Base-by-base conservation (phyloP, 129 eudicot genomes). In the Silybum marianum region DNA sequence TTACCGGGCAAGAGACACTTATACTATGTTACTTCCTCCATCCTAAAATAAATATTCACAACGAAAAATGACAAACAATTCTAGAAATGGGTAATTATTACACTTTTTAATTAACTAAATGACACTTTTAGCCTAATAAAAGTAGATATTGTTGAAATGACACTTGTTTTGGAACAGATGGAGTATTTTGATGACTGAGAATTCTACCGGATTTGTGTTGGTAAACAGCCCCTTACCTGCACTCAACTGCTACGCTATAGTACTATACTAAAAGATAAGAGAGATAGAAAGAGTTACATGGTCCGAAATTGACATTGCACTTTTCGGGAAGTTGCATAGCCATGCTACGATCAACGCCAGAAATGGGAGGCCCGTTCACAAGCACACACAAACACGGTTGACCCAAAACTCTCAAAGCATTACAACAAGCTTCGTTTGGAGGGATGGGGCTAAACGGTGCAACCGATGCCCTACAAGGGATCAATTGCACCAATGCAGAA, bases 381-480 rank as follows among this genome's bases (percentile, higher is more conserved):
- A 96, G 97, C 67, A 93, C 93, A 75, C 99, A 96, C 73, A 96
- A 77, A 80, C 99, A 96, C 42, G 98, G 93, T 86, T 96, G 98
- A 1, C 99, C 99, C 3, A 96, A 84, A 58, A 90, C 84, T 75
- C 89, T 96, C 85, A 96, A 23, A 39, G 99, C 90, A 58, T 86
- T 90, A 67, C 99, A 96, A 77, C 99, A 96, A n/a, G 97, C 87
- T 65, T 87, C 93, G 32, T 78, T 88, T 60, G 99, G 99, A 12
- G 95, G 93, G 75, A 88, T 81, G 26, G 97, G 92, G 88, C 98
- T 90, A 62, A 89, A 96, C 1, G 99, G 98, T 9, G 92, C 90
- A 22, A 96, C 98, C 1, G 99, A 80, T 22, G 93, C 86, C 82
- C 97, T 82, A 72, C 98, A 96, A 4, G 99, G 99, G 75, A 96